These are phyloP conservation scores for Dictyostelium capitatum DNA, from an alignment of 78 protist genomes.

Conservation along the genomic window DNA sequence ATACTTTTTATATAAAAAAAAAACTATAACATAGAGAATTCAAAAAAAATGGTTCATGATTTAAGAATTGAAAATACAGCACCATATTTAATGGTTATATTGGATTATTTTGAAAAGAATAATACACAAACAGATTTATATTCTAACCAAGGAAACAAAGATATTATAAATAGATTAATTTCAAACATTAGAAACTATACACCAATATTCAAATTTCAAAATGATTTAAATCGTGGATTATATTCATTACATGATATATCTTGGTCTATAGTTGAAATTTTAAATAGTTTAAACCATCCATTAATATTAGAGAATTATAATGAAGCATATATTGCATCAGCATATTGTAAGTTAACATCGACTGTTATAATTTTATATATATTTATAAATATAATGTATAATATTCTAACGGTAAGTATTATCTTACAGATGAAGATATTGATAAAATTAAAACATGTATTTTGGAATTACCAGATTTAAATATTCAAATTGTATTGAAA, in stretches of 20 bases:
- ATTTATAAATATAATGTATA: background rate
- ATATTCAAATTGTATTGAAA: constrained; percentile 5
- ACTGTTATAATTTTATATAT: background rate
- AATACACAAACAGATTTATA: background rate
- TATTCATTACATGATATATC: background rate
- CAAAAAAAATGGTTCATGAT: background rate
- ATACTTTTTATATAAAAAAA: too few relatives aligned
- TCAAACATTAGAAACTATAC: background rate
- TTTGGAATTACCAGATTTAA: constrained; percentile 1
- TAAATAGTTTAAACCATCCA: background rate
- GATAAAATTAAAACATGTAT: background rate
- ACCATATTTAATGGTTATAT: background rate
- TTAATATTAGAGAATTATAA: constrained; percentile 4
- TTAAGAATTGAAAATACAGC: constrained; percentile 2
- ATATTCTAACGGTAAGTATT: too few relatives aligned
- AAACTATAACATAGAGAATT: too few relatives aligned
- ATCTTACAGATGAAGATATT: background rate
- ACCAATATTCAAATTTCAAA: background rate
- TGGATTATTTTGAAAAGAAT: constrained; percentile 7
- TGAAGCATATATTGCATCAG: background rate
- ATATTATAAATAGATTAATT: background rate
- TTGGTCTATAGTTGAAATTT: background rate
- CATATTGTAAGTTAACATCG: constrained; percentile 13
- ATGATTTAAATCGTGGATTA: background rate
- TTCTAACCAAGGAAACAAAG: background rate